Evolutionary conservation across 2,329 filamentous ascomycete genomes (phyloP), one percentile per base, ranked within the genome.

Genomic region (Graphilbum fragrans): DNA sequence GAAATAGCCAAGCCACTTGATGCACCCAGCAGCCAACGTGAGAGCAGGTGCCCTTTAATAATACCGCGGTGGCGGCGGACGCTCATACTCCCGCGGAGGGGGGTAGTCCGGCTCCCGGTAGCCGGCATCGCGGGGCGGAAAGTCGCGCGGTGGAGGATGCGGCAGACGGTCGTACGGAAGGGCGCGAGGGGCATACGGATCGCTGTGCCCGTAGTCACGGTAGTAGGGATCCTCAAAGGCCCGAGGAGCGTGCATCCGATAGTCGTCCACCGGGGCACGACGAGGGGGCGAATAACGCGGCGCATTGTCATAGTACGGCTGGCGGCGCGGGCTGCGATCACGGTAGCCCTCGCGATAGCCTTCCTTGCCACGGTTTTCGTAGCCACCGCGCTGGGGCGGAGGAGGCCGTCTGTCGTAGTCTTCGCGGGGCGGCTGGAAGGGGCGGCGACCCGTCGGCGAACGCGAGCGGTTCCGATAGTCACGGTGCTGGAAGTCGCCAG

Each of bases 231-330:
- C 86, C 44, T 87, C 82, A 54, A 83, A 84, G 44, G 82, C 67
- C 47, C 82, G 70, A 42, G 72, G 77, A 41, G 78, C 77, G 42
- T 72, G 77, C 42, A 78, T 77, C 52, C 65, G 65, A 46, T 94
- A 92, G 55, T 94, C 87, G 47, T 88, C 82, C 48, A 83, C 69
- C 35, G 82, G 80, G 19, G 72, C 70, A 49, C 82, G 80, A 50
- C 83, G 81, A 5, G 29, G 14, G 8, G 29, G 29, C 8, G 29
- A 16, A 55, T 88, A 87, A 38, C 81, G 76, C 52, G 83, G 78
- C 56, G 82, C 78, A 49, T 90, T 85, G 37, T 86, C 81, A 62
- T 95, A 94, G 64, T 94, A 94, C 46, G 90, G 83, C 51, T 86
- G 81, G 45, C 82, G 81, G 43, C 82, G 82, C 18, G 32, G 21